Evolutionary conservation across 371 early-diverging fungal species (phyloP), one percentile per base, ranked within the genome.

Genomic region (Mucor velutinosus): DNA sequence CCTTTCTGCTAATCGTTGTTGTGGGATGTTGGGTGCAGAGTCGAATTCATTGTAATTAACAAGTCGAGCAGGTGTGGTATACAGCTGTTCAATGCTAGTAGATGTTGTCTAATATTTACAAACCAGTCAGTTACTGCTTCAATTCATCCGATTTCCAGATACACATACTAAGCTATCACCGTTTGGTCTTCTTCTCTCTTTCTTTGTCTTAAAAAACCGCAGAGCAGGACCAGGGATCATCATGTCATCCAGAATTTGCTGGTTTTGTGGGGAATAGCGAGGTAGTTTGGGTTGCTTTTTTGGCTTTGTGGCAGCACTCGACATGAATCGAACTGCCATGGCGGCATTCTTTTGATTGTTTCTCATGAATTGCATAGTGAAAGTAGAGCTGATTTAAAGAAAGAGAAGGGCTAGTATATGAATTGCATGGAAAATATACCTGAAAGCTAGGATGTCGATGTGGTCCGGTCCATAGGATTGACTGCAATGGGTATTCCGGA

Each of bases 171-270:
- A 27, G 19, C 23, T 53, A 0, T n/a, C 62, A 33, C 53, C 30
- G 7, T 57, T 49, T 27, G 41, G 19, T 6, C 41, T 10, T 14
- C 29, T 58, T 23, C 60, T 41, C 37, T 33, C 61, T 37, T 64
- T 66, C 21, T 69, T 75, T 10, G 67, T 65, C 39, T 79, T 77
- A 35, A 82, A 77, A 39, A 65, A 82, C 1, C 56, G 66, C 7
- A 77, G 58, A 49, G 47, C 70, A 55, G 73, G 77, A 14, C 82
- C 82, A 11, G 82, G 82, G 17, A 82, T 76, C 82, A 82, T 77
- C 15, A 63, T 69, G 7, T 77, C 76, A 30, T 75, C 58, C 30
- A 77, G 29, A 33, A 70, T 67, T 29, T 61, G 61, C 32, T 60
- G 62, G 14, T 53, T 63, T 25, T 70, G 64, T 7, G 62, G 49